phyloP scores from a whole-genome alignment of 2,329 filamentous ascomycete species.

The Fusarium clavum region DNA sequence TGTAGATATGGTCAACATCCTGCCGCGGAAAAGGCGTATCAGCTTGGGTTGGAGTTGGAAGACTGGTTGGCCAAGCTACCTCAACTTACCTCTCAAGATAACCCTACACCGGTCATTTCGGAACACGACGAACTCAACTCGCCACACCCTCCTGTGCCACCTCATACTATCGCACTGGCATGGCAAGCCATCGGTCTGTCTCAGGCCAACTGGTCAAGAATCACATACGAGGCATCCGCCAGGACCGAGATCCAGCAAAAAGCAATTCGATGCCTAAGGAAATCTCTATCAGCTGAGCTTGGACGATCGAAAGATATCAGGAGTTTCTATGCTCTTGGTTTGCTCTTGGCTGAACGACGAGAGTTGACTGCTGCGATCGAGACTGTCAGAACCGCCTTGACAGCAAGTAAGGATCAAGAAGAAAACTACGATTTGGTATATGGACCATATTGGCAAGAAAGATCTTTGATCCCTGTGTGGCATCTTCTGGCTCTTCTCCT shows the following conservation, averaged over 20 bases:
- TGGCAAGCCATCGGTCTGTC: constrained; percentile 89
- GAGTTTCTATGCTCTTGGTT: constrained; percentile 81
- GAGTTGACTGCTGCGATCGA: constrained; percentile 85
- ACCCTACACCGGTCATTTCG: constrained; percentile 46
- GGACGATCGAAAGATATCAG: constrained; percentile 76
- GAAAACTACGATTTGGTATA: constrained; percentile 58
- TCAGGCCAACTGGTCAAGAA: constrained; percentile 86
- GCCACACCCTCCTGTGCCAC: constrained; percentile 62
- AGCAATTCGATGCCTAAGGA: constrained; percentile 80
- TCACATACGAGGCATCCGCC: constrained; percentile 79
- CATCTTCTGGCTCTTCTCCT: constrained; percentile 88
- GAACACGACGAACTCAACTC: constrained; percentile 50
- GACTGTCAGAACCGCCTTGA: constrained; percentile 80
- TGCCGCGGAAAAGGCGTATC: constrained; percentile 82
- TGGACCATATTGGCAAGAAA: constrained; percentile 70
- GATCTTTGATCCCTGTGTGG: constrained; percentile 82
- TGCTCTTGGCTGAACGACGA: constrained; percentile 89
- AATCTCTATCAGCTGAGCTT: constrained; percentile 75
- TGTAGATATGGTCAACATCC: constrained; percentile 82
- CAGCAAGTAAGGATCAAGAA: constrained; percentile 64
- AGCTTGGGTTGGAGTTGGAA: constrained; percentile 77
- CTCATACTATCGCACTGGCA: constrained; percentile 72
- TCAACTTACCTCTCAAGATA: constrained; percentile 46
- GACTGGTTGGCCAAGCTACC: constrained; percentile 76
- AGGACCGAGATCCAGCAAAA: constrained; percentile 80